Evolutionary conservation across 2,329 filamentous ascomycete genomes (phyloP).

Genomic region (Fusarium sp.): DNA sequence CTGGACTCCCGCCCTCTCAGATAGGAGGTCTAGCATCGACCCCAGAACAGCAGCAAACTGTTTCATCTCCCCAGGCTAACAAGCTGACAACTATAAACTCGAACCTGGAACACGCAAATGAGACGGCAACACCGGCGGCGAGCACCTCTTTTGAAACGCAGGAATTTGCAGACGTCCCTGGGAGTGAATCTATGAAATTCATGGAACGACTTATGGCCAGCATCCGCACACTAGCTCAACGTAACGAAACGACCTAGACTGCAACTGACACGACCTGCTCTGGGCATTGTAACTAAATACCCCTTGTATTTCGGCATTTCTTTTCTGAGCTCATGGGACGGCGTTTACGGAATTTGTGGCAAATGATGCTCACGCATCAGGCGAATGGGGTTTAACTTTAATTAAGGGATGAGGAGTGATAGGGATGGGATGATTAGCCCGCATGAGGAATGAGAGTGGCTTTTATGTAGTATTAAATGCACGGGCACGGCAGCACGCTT

Average conservation of each 20-base stretch:
- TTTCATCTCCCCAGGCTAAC: background rate
- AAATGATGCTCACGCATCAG: constrained; percentile 11
- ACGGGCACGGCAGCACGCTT: background rate
- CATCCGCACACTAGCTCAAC: constrained; percentile 55
- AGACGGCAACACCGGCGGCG: background rate
- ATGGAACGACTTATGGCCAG: constrained; percentile 66
- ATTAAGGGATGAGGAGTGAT: constrained; percentile 5
- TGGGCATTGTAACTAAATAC: constrained; percentile 14
- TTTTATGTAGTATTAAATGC: constrained; percentile 21
- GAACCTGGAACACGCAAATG: background rate
- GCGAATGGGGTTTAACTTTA: background rate
- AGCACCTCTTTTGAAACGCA: constrained; percentile 32
- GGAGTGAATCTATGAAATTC: constrained; percentile 58
- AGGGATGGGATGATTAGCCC: constrained; percentile 9
- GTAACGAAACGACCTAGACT: constrained; percentile 10
- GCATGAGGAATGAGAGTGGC: constrained; percentile 10
- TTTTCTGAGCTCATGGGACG: constrained; percentile 12
- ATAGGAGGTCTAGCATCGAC: background rate
- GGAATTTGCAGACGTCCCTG: constrained; percentile 56
- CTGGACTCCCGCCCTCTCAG: background rate
- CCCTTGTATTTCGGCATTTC: constrained; percentile 8
- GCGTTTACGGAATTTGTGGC: constrained; percentile 19
- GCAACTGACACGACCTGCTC: background rate
- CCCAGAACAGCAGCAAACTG: background rate
- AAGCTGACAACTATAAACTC: background rate